Percentiles rank a stretch among this genome's conserved stretches.
These are phyloP conservation scores for Gentiana macrophylla DNA, from an alignment of 257 asterid genomes.

Conservation along the genomic window DNA sequence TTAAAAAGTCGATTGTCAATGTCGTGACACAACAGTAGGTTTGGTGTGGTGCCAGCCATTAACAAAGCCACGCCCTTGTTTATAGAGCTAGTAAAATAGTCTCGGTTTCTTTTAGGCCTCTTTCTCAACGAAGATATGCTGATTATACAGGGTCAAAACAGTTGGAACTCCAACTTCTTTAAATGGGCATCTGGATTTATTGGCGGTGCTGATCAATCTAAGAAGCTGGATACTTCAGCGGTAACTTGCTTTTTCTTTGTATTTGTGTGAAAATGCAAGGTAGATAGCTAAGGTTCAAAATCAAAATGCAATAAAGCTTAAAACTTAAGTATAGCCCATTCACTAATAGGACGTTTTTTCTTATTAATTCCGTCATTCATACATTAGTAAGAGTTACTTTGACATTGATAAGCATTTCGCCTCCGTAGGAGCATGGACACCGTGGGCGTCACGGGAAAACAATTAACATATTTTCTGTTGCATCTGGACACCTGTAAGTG, in stretches of 20 bases:
- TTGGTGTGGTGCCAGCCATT: no score
- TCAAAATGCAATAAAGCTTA: no score
- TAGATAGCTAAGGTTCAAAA: background rate
- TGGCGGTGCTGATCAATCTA: constrained; percentile 61
- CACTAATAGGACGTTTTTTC: background rate
- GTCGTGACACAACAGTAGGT: no score
- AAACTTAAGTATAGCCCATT: no score
- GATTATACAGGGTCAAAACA: constrained; percentile 45
- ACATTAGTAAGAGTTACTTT: constrained; percentile 1
- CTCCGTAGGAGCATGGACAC: constrained; percentile 44
- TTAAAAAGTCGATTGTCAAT: no score
- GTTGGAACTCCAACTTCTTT: constrained; percentile 84
- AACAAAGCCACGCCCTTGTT: no score
- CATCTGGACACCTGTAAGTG: constrained; percentile 97
- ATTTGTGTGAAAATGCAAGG: background rate
- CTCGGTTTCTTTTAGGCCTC: background rate
- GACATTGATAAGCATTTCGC: constrained; percentile 14
- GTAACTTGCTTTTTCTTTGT: constrained; percentile 25
- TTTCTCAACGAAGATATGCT: constrained; percentile 9
- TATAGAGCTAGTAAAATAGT: background rate
- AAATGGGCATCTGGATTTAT: constrained; percentile 97
- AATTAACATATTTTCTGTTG: constrained; percentile 90
- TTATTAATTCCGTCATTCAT: background rate
- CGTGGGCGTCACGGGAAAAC: constrained; percentile 69
- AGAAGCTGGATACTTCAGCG: constrained; percentile 50